phyloP scores from a whole-genome alignment of 1,139 yeast species.

The Lodderomyces orthopsilosis region DNA sequence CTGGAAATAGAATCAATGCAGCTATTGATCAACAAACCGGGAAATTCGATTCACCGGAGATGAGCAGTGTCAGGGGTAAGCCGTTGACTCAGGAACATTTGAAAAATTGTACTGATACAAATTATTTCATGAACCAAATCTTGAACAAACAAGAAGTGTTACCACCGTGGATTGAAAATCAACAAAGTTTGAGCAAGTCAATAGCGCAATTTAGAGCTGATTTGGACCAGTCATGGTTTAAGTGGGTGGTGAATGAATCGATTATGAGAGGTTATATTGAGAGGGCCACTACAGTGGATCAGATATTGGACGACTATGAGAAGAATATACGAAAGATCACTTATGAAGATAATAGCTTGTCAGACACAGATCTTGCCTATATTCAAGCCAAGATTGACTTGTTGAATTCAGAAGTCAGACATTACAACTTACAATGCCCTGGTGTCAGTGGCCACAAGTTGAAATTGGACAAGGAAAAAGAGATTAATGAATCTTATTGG shows the following conservation, averaged over 20 bases:
- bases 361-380: conserved; percentile 23
- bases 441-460: conserved; percentile 62
- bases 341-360: conserved; percentile 7
- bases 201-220: conserved; percentile 45
- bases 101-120: conserved; percentile 50
- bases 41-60: conserved; percentile 50
- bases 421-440: conserved; percentile 82
- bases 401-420: conserved; percentile 60
- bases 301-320: conserved; percentile 12
- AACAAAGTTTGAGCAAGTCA: conserved; percentile 52
- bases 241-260: conserved; percentile 28
- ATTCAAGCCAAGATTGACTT: conserved; percentile 42
- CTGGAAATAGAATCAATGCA: conserved; percentile 73
- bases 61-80: conserved; percentile 58
- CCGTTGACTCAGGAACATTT: conserved; percentile 57
- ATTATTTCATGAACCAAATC: conserved; percentile 49
- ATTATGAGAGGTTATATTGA: conserved; percentile 16
- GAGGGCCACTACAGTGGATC: conserved; percentile 17
- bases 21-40: conserved; percentile 62
- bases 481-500: conserved; percentile 32
- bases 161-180: conserved; percentile 90
- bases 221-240: conserved; percentile 45
- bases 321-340: conserved; percentile 7
- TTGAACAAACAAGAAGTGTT: conserved; percentile 71
- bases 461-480: conserved; percentile 54